Percentiles rank a stretch among this genome's conserved stretches.
Conservation (phyloP, 495 filamentous ascomycete species). For the Hyphodiscus hymeniophilus region DNA sequence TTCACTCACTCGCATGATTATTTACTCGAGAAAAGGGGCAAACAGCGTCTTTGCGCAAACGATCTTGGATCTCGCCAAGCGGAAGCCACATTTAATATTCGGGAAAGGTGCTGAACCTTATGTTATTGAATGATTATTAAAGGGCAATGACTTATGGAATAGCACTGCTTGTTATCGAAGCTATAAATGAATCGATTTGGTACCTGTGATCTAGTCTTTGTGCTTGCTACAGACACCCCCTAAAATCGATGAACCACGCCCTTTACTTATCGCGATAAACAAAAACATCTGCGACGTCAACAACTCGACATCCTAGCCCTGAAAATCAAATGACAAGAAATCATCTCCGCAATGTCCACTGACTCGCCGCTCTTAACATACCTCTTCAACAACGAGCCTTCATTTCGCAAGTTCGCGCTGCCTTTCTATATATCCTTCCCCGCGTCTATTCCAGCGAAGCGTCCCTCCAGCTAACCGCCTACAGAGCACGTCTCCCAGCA, state of each 20-base stretch:
- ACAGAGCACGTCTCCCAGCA: constrained; percentile 74
- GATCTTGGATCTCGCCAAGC: constrained; percentile 75
- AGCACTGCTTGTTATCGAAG: neutral
- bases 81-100: constrained; percentile 87
- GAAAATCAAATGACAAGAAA: too few species aligned
- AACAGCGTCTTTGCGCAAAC: constrained; percentile 95
- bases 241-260: too few species aligned
- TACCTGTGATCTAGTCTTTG: too few species aligned
- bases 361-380: constrained; percentile 41
- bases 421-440: neutral
- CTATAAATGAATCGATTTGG: neutral
- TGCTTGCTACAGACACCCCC: too few species aligned
- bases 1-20: neutral
- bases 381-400: constrained; percentile 52
- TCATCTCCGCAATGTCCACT: neutral
- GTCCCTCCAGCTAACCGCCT: neutral
- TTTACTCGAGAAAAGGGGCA: constrained; percentile 41
- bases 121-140: constrained; percentile 17
- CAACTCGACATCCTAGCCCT: too few species aligned
- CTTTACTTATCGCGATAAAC: too few species aligned
- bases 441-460: neutral
- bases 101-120: constrained; percentile 45
- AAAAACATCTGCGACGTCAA: too few species aligned
- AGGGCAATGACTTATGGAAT: neutral
- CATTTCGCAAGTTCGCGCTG: constrained; percentile 39